phyloP scores from a whole-genome alignment of 2,329 filamentous ascomycete genomes.

The Curvularia lunata region DNA sequence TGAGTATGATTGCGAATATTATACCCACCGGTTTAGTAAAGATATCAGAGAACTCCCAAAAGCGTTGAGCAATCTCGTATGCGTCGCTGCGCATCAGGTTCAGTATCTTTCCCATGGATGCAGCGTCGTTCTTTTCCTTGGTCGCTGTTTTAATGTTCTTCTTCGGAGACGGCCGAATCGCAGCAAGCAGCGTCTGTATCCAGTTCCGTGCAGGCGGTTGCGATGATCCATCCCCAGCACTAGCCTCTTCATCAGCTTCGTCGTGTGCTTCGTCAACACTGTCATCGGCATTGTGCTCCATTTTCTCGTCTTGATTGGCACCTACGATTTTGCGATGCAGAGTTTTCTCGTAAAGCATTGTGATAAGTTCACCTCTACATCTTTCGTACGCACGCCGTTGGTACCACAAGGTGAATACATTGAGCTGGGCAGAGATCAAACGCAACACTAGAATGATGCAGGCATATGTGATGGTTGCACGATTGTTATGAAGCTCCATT shows the following conservation, averaged over 20 bases:
- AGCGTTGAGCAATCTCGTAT: conserved; percentile 80
- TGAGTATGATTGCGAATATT: conserved; percentile 73
- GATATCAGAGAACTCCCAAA: conserved; percentile 85
- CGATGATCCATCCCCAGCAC: conserved; percentile 12
- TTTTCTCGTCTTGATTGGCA: conserved; percentile 39
- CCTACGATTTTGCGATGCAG: conserved; percentile 65
- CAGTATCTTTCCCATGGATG: conserved; percentile 88
- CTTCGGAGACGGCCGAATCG: conserved; percentile 24
- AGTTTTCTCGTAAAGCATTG: conserved; percentile 82
- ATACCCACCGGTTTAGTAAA: conserved; percentile 78
- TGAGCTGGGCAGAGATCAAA: conserved; percentile 67
- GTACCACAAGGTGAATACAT: conserved; percentile 78
- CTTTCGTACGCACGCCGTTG: conserved; percentile 83
- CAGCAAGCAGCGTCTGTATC: conserved; percentile 16
- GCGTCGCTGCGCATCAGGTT: conserved; percentile 84
- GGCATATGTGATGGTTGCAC: conserved; percentile 70
- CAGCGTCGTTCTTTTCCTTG: conserved; percentile 59
- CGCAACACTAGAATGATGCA: conserved; percentile 66
- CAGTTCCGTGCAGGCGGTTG: conserved; percentile 7
- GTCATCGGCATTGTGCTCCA: conserved; percentile 31
- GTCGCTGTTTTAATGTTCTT: conserved; percentile 34
- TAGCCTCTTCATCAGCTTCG: conserved; percentile 22
- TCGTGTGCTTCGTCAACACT: conserved; percentile 22
- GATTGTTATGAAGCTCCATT: conserved; percentile 63
- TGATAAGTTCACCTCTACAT: conserved; percentile 83